Percentiles rank a stretch among this genome's conserved stretches.
Conservation (phyloP, 495 filamentous ascomycete genomes). For the Penicillium silybi region DNA sequence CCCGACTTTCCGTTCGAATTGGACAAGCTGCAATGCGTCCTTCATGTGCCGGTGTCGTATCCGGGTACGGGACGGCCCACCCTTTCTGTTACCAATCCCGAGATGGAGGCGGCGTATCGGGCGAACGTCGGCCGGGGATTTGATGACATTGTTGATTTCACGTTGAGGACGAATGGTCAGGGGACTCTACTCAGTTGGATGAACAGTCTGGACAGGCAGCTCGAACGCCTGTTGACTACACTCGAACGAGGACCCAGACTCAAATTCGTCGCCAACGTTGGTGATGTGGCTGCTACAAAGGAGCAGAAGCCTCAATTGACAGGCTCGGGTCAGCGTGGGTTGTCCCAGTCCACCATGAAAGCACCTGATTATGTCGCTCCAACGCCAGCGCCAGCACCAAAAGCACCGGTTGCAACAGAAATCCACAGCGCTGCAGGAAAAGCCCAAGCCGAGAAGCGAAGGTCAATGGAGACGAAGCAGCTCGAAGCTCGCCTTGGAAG, state of each 20-base stretch:
- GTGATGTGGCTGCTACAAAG: constrained; percentile 5
- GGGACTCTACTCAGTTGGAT: constrained; percentile 64
- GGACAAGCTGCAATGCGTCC: constrained; percentile 62
- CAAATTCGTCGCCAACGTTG: constrained; percentile 66
- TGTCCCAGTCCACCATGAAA: not conserved
- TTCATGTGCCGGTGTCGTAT: constrained; percentile 65
- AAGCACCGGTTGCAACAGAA: constrained; percentile 31
- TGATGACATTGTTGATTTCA: constrained; percentile 55
- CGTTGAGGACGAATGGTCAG: constrained; percentile 42
- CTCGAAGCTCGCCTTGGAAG: constrained; percentile 76
- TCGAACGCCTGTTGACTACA: constrained; percentile 68
- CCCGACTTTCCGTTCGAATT: constrained; percentile 84
- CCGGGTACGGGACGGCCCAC: constrained; percentile 50
- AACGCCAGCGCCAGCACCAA: constrained; percentile 2
- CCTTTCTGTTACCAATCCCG: constrained; percentile 65
- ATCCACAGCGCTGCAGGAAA: constrained; percentile 55
- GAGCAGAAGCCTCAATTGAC: constrained; percentile 47
- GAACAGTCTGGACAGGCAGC: constrained; percentile 68
- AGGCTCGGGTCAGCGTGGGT: constrained; percentile 31
- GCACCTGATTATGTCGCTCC: not conserved
- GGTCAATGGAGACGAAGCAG: constrained; percentile 64
- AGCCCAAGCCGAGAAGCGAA: constrained; percentile 56
- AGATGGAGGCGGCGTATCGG: constrained; percentile 76
- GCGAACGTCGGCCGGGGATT: constrained; percentile 81
- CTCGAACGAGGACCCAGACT: constrained; percentile 73